Evolutionary conservation across 2,329 filamentous ascomycete species (phyloP), one percentile per base, ranked within the genome.

Genomic region (Fusarium veterinarium): DNA sequence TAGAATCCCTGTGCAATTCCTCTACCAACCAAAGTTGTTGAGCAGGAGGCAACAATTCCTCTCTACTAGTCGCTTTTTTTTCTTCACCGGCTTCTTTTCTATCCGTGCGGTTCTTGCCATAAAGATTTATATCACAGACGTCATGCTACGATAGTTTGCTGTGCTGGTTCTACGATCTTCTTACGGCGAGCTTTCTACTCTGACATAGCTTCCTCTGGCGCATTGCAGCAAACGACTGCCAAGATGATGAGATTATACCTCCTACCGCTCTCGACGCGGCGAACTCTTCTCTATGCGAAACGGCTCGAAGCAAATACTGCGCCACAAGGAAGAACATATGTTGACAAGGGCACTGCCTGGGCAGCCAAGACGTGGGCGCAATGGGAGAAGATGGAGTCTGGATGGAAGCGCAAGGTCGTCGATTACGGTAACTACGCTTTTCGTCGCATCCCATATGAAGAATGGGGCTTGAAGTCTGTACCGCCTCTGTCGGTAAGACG

Each of bases 391-490:
- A 92, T 92, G 74, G 91, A 95, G 23, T 87, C 86, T 48, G 93
- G 93, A 60, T 98, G 96, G 96, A 94, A 98, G 86, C 94, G 92
- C 79, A 90, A 90, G 76, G 87, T 98, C 25, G 95, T 96, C 58
- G 87, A 89, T 66, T 97, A 95, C 81, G 96, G 96, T 62, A 98
- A 99, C 83, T 86, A 90, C 53, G 90, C 94, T 20, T 89, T 99
- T 69, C 91, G 93, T 76, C 90, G 94, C 71, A 97, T 99, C 77
- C 93, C 96, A 6, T 98, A 93, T 81, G 93, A 98, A 83, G 96
- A 99, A 91, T 99, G 96, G 96, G 95, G 94, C 1, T 87, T 99
- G 75, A 98, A 98, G 84, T 97, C 94, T 40, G 91, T 99, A 58
- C 96, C 96, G 48, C 92, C 95, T 28, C 86, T 97, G 75, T 94